Conservation (phyloP, 176 grass and related monocot species). For the Metroxylon sagu region DNA sequence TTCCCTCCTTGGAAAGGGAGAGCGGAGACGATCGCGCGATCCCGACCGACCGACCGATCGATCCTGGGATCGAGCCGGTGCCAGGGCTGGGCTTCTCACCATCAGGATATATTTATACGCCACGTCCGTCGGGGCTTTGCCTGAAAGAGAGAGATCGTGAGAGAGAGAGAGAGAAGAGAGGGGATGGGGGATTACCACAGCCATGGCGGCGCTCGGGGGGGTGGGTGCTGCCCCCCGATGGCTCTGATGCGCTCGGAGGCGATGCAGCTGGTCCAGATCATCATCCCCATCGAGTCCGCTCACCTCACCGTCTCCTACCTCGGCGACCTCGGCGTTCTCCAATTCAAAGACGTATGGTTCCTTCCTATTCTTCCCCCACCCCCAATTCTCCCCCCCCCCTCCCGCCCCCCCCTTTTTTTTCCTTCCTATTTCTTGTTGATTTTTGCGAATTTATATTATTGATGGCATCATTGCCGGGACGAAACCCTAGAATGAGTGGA, state of each 20-base stretch:
- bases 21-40: too few relatives aligned
- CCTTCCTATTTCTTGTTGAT: not conserved
- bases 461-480: too few relatives aligned
- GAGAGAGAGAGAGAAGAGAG: not conserved
- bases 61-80: too few relatives aligned
- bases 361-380: not conserved
- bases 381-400: not conserved
- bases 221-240: constrained; percentile 76
- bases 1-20: too few relatives aligned
- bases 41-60: too few relatives aligned
- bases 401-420: not conserved
- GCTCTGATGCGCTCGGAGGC: constrained; percentile 98
- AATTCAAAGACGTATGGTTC: constrained; percentile 89
- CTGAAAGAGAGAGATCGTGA: too few relatives aligned
- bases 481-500: too few relatives aligned
- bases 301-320: constrained; percentile 79
- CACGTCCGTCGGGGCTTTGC: too few relatives aligned
- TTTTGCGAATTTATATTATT: not conserved
- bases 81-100: too few relatives aligned
- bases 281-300: constrained; percentile 82
- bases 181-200: constrained; percentile 23
- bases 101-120: too few relatives aligned
- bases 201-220: constrained; percentile 1
- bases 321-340: constrained; percentile 80
- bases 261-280: constrained; percentile 97